Evolutionary conservation across 129 eudicot species (phyloP), one percentile per base, ranked within the genome.

Genomic region (carrot (Daucus carota)): DNA sequence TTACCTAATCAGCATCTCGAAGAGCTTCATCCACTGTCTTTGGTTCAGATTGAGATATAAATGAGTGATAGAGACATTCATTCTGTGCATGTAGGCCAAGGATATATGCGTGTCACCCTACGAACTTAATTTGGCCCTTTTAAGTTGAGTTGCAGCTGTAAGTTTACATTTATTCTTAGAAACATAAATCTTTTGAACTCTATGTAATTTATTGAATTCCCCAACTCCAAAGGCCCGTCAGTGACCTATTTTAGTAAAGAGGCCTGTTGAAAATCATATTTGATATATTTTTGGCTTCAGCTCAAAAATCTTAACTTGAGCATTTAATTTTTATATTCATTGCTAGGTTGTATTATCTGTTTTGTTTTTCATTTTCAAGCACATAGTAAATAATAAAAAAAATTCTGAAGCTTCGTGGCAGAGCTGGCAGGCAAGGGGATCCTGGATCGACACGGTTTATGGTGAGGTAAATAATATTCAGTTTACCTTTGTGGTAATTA

Each of bases 391-490:
- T 72, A 42, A 43, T 31, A 67, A 54, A 67, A 60, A 24, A 80
- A 12, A 16, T 20, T 60, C 33, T 36, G 34, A 79, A 95, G 99
- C 99, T 95, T 62, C 96, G 96, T 81, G 97, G 97, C 68, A 88
- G 99, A 85, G 97, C 99, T 80, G 99, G 99, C 73, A 88, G 97
- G 80, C 99, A 95, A 83, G 99, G 99, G 40, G 99, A 95, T 92
- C 97, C 97, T 63, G 99, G 99, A 73, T 95, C 99, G 67, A 95
- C 99, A 77, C 80, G 97, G 80, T 95, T 95, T 85, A 92, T 95
- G 97, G 90, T 95, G 78, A 95, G 97, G 99, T 95, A 92, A 78
- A 34, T 70, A 14, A 13, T 72, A 0, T 43, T 26, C 9, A 40
- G 6, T 40, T 41, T 26, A 41, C n/a, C 4, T 9, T 40, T 70